Percentiles rank a stretch among this genome's conserved stretches.
Conservation (phyloP, 768 basidiomycete species). For the Fomitopsis serialis region DNA sequence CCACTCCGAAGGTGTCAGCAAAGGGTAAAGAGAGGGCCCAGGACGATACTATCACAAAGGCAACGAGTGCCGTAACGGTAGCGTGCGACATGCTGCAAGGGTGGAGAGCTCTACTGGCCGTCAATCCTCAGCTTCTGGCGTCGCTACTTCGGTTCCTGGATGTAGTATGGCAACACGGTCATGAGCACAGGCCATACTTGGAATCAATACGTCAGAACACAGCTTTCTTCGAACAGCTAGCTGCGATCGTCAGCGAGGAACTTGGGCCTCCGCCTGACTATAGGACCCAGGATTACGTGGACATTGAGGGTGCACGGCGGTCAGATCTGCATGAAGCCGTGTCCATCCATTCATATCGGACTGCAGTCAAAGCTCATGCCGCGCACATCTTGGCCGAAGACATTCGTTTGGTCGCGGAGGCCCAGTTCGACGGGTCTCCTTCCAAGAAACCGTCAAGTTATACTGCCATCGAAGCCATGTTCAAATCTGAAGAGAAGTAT, state of each 20-base stretch:
- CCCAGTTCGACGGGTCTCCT: conserved; percentile 16
- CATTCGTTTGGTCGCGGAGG: conserved; percentile 47
- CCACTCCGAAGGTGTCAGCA: conserved; percentile 22
- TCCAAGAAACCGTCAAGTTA: conserved; percentile 55
- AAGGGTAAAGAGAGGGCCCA: conserved; percentile 34
- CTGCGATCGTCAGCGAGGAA: conserved; percentile 58
- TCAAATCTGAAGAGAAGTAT: conserved; percentile 60
- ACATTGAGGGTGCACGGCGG: conserved; percentile 43
- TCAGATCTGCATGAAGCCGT: conserved; percentile 59
- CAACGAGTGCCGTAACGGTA: conserved; percentile 57
- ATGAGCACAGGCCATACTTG: conserved; percentile 63
- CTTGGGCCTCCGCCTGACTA: conserved; percentile 73
- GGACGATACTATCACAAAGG: conserved; percentile 25
- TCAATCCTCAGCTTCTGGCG: conserved; percentile 70
- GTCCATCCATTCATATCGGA: conserved; percentile 61
- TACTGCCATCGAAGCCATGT: conserved; percentile 44
- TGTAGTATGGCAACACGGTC: conserved; percentile 73
- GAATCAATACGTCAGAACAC: conserved; percentile 49
- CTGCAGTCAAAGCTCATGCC: conserved; percentile 67
- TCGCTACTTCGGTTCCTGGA: conserved; percentile 73
- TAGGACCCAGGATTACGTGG: conserved; percentile 41
- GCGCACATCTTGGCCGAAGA: conserved; percentile 72
- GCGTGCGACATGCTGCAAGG: conserved; percentile 60
- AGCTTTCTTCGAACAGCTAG: conserved; percentile 68
- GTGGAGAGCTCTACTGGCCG: conserved; percentile 75